phyloP scores from a whole-genome alignment of 192 early-diverging fungal species.

The Ambispora gerdemannii region DNA sequence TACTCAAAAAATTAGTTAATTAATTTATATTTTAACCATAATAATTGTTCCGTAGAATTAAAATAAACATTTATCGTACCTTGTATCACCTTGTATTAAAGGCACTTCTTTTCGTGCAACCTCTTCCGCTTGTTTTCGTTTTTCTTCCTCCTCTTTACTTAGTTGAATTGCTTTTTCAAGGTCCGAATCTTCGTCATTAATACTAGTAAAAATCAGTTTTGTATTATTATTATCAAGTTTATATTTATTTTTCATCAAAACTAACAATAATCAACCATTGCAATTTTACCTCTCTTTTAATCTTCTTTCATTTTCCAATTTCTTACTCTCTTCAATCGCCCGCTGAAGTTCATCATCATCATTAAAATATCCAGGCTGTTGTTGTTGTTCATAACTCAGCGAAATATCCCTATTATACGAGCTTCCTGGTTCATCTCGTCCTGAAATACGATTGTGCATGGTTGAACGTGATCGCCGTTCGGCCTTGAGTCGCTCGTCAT shows the following conservation, averaged over 20 bases:
- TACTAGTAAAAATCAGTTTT: too few relatives aligned
- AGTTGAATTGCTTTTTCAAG: constrained; percentile 43
- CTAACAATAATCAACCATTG: too few relatives aligned
- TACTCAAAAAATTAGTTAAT: too few relatives aligned
- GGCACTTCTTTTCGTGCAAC: constrained; percentile 38
- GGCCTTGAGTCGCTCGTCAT: constrained; percentile 74
- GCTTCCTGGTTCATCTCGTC: constrained; percentile 33
- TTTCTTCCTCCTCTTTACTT: constrained; percentile 46
- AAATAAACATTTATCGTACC: constrained; percentile 34
- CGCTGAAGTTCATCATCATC: constrained; percentile 78
- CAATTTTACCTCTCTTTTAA: constrained; percentile 30
- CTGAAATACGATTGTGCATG: constrained; percentile 61
- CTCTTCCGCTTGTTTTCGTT: constrained; percentile 27
- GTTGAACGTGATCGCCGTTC: constrained; percentile 66
- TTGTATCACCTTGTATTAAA: constrained; percentile 36
- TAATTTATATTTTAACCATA: too few relatives aligned
- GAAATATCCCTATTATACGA: constrained; percentile 23
- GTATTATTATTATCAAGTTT: too few relatives aligned
- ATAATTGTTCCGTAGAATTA: too few relatives aligned
- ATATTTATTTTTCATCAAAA: too few relatives aligned
- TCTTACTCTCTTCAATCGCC: constrained; percentile 83
- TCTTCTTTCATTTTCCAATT: constrained; percentile 39
- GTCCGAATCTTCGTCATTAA: constrained; percentile 45
- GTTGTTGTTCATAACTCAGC: constrained; percentile 40
- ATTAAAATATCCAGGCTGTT: constrained; percentile 52